Conservation (phyloP, 2,329 filamentous ascomycete species). For the Coniochaeta pulveracea region DNA sequence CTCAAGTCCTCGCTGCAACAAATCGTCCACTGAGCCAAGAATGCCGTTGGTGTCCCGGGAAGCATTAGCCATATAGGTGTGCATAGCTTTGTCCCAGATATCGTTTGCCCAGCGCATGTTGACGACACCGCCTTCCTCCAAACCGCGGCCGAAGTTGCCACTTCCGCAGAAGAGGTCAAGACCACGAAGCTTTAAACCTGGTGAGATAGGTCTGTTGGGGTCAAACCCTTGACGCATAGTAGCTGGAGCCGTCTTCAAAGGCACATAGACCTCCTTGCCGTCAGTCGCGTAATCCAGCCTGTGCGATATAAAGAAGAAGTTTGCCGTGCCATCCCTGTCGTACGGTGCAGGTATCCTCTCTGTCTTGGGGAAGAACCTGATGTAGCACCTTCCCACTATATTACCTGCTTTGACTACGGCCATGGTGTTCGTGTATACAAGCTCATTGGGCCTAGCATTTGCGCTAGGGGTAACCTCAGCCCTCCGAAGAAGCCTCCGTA, state of each 20-base stretch:
- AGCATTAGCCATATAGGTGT: slow-evolving; percentile 63
- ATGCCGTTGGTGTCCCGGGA: slow-evolving; percentile 37
- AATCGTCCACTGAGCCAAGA: slow-evolving; percentile 61
- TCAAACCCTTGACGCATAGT: slow-evolving; percentile 44
- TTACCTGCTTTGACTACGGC: slow-evolving; percentile 21
- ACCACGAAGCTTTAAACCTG: slow-evolving; percentile 42
- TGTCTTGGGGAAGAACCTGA: slow-evolving; percentile 39
- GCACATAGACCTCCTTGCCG: slow-evolving; percentile 21
- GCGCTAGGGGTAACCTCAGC: slow-evolving; percentile 21
- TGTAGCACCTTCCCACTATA: slow-evolving; percentile 45
- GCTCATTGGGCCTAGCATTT: slow-evolving; percentile 38
- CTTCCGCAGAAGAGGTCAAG: slow-evolving; percentile 70
- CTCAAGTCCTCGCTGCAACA: slow-evolving; percentile 42
- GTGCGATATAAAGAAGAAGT: slow-evolving; percentile 53
- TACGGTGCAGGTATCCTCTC: slow-evolving; percentile 51
- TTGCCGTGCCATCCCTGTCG: slow-evolving; percentile 50
- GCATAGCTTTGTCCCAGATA: slow-evolving; percentile 48
- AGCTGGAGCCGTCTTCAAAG: slow-evolving; percentile 16
- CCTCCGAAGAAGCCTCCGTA: slow-evolving; percentile 45
- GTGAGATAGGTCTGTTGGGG: slow-evolving; percentile 18
- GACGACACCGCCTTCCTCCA: slow-evolving; percentile 60
- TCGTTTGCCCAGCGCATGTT: slow-evolving; percentile 60
- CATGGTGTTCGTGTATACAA: slow-evolving; percentile 41
- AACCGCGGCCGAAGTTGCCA: slow-evolving; percentile 64
- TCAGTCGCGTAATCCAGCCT: slow-evolving; percentile 15